phyloP scores from a whole-genome alignment of 2,329 filamentous ascomycete genomes.

The Helminthosporium solani region DNA sequence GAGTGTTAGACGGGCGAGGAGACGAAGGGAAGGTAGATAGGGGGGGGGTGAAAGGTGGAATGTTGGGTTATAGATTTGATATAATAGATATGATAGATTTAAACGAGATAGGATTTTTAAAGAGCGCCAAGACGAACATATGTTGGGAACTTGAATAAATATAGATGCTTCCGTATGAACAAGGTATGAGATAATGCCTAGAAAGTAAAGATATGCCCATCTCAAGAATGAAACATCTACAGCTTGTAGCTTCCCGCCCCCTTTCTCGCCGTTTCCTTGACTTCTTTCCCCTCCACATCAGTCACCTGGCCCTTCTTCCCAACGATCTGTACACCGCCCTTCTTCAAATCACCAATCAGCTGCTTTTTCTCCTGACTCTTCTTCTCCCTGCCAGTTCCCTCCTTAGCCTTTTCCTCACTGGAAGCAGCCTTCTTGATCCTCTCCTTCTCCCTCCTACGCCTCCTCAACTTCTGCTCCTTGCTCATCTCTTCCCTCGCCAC shows the following conservation, averaged over 20 bases:
- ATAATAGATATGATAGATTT: too few relatives aligned
- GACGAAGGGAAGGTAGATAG: slow-evolving; percentile 11
- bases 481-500: slow-evolving; percentile 83
- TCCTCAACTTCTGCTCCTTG: slow-evolving; percentile 77
- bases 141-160: too few relatives aligned
- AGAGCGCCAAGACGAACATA: too few relatives aligned
- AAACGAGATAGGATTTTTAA: too few relatives aligned
- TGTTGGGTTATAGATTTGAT: background rate
- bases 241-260: slow-evolving; percentile 40
- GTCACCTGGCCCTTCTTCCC: slow-evolving; percentile 84
- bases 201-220: background rate
- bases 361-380: slow-evolving; percentile 60
- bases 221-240: slow-evolving; percentile 4
- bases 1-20: slow-evolving; percentile 26
- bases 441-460: slow-evolving; percentile 81
- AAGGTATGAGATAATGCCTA: too few relatives aligned
- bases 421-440: slow-evolving; percentile 69
- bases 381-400: slow-evolving; percentile 53
- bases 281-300: slow-evolving; percentile 79
- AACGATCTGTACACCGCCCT: slow-evolving; percentile 88
- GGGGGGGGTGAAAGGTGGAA: background rate
- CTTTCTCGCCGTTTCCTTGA: slow-evolving; percentile 41
- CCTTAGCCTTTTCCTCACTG: slow-evolving; percentile 47
- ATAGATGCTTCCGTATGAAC: background rate
- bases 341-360: slow-evolving; percentile 69